These are phyloP conservation scores for Naumovozyma baii DNA, from an alignment of 805 yeast species.

Conservation along the genomic window DNA sequence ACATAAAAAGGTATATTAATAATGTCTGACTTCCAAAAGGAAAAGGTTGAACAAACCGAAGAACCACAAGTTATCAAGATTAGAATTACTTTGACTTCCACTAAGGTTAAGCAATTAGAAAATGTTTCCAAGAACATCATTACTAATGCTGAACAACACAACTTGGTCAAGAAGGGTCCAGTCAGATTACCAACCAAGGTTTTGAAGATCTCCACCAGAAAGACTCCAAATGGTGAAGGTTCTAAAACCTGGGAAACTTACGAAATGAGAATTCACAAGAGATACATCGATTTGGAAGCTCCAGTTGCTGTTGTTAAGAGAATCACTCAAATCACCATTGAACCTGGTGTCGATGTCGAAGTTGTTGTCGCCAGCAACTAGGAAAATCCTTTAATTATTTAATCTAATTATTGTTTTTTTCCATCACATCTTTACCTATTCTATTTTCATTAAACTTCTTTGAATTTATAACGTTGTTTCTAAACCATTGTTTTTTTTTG, in stretches of 20 bases:
- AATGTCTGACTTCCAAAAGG: conserved; percentile 80
- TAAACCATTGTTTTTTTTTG: too few relatives aligned
- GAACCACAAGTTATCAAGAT: conserved; percentile 86
- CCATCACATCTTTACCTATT: too few relatives aligned
- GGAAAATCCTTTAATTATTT: conserved; percentile 4
- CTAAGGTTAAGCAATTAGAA: conserved; percentile 97
- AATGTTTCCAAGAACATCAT: conserved; percentile 87
- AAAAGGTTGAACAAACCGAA: conserved; percentile 74
- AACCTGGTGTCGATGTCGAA: conserved; percentile 98
- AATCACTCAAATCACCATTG: conserved; percentile 95
- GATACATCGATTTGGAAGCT: conserved; percentile 96
- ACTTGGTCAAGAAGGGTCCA: conserved; percentile 94
- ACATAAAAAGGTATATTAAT: conserved; percentile 37
- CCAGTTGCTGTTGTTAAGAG: conserved; percentile 89
- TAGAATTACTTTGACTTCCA: conserved; percentile 97
- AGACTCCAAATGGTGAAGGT: conserved; percentile 99
- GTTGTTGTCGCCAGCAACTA: conserved; percentile 59
- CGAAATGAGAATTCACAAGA: conserved; percentile 99
- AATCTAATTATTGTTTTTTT: not conserved
- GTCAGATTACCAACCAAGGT: conserved; percentile 99
- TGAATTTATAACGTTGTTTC: too few relatives aligned
- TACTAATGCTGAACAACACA: conserved; percentile 72
- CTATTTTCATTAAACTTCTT: too few relatives aligned
- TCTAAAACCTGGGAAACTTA: conserved; percentile 99
- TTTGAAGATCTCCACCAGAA: conserved; percentile 97